Evolutionary conservation across 2,329 filamentous ascomycete genomes (phyloP).

Genomic region (Stachybotrys chartarum): DNA sequence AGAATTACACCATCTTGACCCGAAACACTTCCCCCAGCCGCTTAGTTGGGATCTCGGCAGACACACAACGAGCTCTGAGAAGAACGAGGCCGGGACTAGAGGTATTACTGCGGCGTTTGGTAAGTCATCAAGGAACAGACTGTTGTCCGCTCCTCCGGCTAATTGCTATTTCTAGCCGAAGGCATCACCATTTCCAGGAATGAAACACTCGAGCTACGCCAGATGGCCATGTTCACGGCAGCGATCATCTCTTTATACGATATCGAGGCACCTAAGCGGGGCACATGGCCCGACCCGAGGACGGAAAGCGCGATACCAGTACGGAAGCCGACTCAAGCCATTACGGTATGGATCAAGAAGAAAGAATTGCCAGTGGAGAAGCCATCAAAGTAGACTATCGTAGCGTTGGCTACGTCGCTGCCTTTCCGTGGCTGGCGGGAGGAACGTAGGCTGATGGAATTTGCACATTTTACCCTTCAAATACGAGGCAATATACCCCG

Average conservation of each 20-base stretch:
- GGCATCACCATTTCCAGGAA: conserved; percentile 24
- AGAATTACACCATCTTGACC: conserved; percentile 27
- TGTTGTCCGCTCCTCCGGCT: conserved; percentile 20
- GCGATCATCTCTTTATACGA: conserved; percentile 29
- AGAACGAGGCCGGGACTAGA: conserved; percentile 13
- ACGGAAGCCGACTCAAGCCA: conserved; percentile 14
- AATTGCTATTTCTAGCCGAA: conserved; percentile 4
- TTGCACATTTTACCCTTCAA: too few relatives aligned
- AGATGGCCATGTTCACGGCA: conserved; percentile 25
- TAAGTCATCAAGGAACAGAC: conserved; percentile 6
- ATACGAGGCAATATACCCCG: too few relatives aligned
- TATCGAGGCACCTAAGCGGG: conserved; percentile 19
- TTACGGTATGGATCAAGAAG: conserved; percentile 26
- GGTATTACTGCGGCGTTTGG: conserved; percentile 14
- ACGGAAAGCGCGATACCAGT: conserved; percentile 17
- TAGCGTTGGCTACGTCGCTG: neutral
- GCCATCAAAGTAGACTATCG: neutral
- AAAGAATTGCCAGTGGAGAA: conserved; percentile 5
- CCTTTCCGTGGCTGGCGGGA: neutral
- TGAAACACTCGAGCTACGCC: conserved; percentile 20
- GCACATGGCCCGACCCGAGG: conserved; percentile 17
- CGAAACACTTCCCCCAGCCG: conserved; percentile 21
- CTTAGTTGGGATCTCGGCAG: conserved; percentile 26
- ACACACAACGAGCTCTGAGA: conserved; percentile 19
- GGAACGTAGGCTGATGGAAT: too few relatives aligned